Evolutionary conservation across 2,329 filamentous ascomycete species (phyloP), one percentile per base, ranked within the genome.

Genomic region (Trichoderma hamatum): DNA sequence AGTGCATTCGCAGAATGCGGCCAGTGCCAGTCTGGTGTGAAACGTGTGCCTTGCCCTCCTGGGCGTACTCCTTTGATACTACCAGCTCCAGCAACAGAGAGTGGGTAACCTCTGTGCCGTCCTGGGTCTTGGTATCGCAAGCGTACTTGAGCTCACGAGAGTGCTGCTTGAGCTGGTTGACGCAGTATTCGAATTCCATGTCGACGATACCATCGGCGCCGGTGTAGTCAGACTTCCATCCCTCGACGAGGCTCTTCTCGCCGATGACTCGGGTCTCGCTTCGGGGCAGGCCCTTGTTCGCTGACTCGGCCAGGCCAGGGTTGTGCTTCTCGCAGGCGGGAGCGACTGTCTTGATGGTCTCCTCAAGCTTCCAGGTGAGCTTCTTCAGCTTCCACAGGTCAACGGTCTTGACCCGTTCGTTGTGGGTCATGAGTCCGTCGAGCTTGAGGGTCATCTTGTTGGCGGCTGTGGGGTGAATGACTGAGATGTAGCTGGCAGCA

Each of bases 11-110:
- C 70, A 99, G 84, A 64, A 98, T 95, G 72, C 95, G 89, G 0
- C 95, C 96, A 2, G 94, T 92, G 70, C 95, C 95, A 0, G 95
- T 97, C 61, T 94, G 93, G 0, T 93, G 94, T 59, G 92, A 87
- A 62, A 93, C 84, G 65, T 83, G 81, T 1, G 86, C 84, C 78
- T 89, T 90, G 70, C 88, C 89, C 76, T 91, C 89, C 72, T 90
- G 91, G 0, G 86, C 87, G 83, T 93, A 96, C 79, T 98, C 95
- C 80, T 97, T 94, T 2, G 92, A 92, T 26, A 99, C 94, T 61
- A 98, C 94, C 83, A 98, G 89, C 82, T 99, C 95, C 69, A 98
- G 87, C 75, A 97, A 88, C 55, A 99, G 87, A 76, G 91, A 90
- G 83, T 99, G 95, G 63, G 89, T 89, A 69, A 97, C 89, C 75